Base-by-base conservation (phyloP, 495 filamentous ascomycete genomes). In the Aspergillus indologenus region DNA sequence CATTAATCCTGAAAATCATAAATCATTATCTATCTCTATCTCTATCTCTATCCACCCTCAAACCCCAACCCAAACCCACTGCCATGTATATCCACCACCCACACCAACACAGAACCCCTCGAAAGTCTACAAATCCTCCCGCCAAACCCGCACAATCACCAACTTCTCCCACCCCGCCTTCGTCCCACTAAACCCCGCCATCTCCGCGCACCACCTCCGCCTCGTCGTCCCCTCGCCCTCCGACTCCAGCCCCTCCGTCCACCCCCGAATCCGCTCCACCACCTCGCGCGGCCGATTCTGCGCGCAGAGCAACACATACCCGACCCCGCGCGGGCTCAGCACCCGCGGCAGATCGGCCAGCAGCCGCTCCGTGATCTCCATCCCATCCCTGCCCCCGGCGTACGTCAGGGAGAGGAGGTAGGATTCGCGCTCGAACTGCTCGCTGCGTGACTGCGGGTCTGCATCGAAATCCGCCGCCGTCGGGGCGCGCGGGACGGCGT, bases 151-250 rank as follows among this genome's bases (percentile, higher is more conserved):
- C 54, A 95, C 70, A 67, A 94, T 85, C 61, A 87, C 84, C 71
- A 95, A 74, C 71, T 85, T 92, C 76, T 98, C 94, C 93, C 94
- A 96, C 0, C 93, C 93, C 31, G 85, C 94, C 68, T 85, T 78
- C 79, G 84, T 89, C 53, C 93, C 94, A 75, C 90, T 96, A 29
- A 78, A 81, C 44, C 89, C 89, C 12, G 93, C 91, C n/a, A 80
- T 88, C 74, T 91, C 87, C 1, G 82, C 90, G 48, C 61, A 75
- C 93, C 92, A 96, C 0, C 65, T 76, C 5, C 62, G 58, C 15
- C 78, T 12, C 22, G 11, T 18, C 23, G 12, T 15, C 15, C 18
- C 45, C 9, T 3, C 9, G 26, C 45, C 45, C 34, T 15, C 2
- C 34, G 7, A 4, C 34, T 11, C 12, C 34, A 40, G 34, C 5